Base-by-base conservation (phyloP, 805 yeast genomes). In the Phaffomyces thermotolerans region DNA sequence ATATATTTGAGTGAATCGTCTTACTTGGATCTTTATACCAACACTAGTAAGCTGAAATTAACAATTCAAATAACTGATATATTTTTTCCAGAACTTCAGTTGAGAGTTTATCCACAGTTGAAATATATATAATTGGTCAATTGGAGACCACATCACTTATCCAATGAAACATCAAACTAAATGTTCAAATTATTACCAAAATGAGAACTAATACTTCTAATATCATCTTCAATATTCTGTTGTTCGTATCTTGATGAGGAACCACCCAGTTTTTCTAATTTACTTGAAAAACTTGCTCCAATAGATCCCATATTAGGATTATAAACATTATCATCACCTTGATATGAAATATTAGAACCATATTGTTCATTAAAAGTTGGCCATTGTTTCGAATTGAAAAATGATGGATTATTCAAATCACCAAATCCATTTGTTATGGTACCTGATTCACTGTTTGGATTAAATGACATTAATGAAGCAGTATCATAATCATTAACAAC, bases 391-490 rank as follows among this genome's bases (percentile, higher is more conserved):
- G 42, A 44, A 10, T 40, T 38, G 38, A 57, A 58, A 31, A 54
- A 48, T 3, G 56, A 46, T 5, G 56, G 54, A 15, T 44, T 48
- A 12, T 39, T 35, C 24, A 43, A 49, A 17, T 49, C 29, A 9
- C 13, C 29, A 27, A 10, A 27, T 10, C 29, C 29, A 6, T 20
- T 20, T 20, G 29, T 43, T 5, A 32, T 20, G 9, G 46, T 44
- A 7, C 45, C 47, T 6, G 48, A 27, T 5, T 52, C 57, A 38
- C 43, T 54, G 23, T 60, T 64, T 9, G 67, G 52, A 29, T 46
- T 65, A 46, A 62, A 70, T 0, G 75, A 65, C 6, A 67, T 59
- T 34, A 69, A 47, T 32, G 69, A 64, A 4, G 65, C 64, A 2
- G 71, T 59, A 42, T 69, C 73, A 47, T 54, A 66, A 25, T 63